These are phyloP conservation scores for Conticribra guillardii DNA, from an alignment of 108 stramenopile species.

Conservation along the genomic window DNA sequence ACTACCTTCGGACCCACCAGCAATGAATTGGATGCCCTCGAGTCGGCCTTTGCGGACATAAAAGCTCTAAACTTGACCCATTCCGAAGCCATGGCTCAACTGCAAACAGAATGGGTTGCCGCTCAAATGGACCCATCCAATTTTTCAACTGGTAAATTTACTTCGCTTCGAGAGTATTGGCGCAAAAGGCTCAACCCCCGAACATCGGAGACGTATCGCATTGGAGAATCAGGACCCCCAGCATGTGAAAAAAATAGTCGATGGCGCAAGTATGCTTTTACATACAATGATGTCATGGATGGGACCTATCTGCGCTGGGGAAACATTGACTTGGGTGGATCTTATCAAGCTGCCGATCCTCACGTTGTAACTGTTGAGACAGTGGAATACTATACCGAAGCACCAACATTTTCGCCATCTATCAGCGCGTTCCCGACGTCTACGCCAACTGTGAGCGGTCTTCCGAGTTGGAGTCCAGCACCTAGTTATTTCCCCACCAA, in stretches of 20 bases:
- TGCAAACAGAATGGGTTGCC: no score
- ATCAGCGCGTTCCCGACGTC: neutral
- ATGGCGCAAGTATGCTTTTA: slow-evolving; percentile 53
- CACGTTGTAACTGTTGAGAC: slow-evolving; percentile 37
- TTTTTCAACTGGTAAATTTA: no score
- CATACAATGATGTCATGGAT: slow-evolving; percentile 40
- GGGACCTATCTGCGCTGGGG: slow-evolving; percentile 39
- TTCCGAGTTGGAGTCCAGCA: neutral
- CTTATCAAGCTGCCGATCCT: neutral
- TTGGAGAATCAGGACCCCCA: slow-evolving; percentile 42
- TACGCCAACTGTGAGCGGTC: neutral
- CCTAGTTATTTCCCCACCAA: neutral
- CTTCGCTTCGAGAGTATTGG: slow-evolving; percentile 56
- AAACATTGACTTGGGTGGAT: slow-evolving; percentile 23
- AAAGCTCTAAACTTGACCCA: neutral
- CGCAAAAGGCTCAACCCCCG: slow-evolving; percentile 45
- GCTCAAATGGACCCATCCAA: no score
- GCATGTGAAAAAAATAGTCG: slow-evolving; percentile 37
- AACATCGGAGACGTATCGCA: slow-evolving; percentile 32
- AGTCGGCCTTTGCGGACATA: slow-evolving; percentile 15
- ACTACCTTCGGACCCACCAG: no score
- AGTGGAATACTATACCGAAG: slow-evolving; percentile 8
- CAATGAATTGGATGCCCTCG: slow-evolving; percentile 25
- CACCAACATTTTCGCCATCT: slow-evolving; percentile 1
- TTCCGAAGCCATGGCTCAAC: slow-evolving; percentile 16